phyloP scores from a whole-genome alignment of 169 alveolate species.

The Plasmodium gonderi region DNA sequence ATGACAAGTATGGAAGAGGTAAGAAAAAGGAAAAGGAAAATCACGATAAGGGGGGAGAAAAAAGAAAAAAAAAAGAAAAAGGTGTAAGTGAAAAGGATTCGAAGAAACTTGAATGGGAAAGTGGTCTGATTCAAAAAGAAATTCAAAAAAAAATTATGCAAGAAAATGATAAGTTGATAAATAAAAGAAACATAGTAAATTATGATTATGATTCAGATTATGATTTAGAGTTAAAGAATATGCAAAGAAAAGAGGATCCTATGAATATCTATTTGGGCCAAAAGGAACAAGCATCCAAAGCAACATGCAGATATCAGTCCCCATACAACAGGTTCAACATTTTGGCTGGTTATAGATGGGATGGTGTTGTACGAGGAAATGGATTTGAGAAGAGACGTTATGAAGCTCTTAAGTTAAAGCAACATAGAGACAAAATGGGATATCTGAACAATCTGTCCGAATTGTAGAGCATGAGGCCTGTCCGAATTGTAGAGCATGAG shows the following conservation, averaged over 20 bases:
- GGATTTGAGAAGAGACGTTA: constrained; percentile 92
- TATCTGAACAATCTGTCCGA: constrained; percentile 33
- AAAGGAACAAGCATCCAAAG: constrained; percentile 58
- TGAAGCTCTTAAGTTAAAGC: constrained; percentile 62
- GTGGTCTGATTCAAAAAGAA: constrained; percentile 70
- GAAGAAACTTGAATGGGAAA: constrained; percentile 37
- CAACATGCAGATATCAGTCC: constrained; percentile 89
- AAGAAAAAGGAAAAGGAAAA: neutral
- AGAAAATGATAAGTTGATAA: constrained; percentile 45
- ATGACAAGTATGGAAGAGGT: neutral
- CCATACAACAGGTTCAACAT: constrained; percentile 93
- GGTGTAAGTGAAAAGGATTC: neutral
- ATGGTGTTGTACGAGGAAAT: constrained; percentile 95
- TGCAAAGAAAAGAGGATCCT: constrained; percentile 69
- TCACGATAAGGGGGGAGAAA: neutral
- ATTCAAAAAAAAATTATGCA: constrained; percentile 28
- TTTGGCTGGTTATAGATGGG: constrained; percentile 96
- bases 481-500: neutral
- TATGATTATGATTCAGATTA: constrained; percentile 71
- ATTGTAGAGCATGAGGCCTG: neutral
- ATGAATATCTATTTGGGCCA: constrained; percentile 33
- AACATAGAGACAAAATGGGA: constrained; percentile 10
- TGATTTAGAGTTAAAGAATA: constrained; percentile 46
- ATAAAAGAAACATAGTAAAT: constrained; percentile 43
- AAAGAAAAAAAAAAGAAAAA: neutral